phyloP scores from a whole-genome alignment of 2,329 filamentous ascomycete species.

The Xylaria sp. region DNA sequence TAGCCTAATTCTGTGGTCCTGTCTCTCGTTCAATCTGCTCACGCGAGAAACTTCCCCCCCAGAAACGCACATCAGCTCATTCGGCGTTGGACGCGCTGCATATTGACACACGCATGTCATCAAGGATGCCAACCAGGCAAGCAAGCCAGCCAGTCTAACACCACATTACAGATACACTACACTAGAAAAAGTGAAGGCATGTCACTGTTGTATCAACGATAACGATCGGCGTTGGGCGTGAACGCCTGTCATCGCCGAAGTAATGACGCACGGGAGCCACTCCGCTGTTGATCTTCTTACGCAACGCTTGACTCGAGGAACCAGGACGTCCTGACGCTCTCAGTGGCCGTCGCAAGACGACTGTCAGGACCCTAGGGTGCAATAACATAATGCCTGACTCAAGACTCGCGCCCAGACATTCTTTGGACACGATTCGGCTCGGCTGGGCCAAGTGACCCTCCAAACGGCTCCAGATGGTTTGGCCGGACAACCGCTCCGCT shows the following conservation, averaged over 20 bases:
- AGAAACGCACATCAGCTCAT: conserved; percentile 39
- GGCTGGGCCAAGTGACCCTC: conserved; percentile 4
- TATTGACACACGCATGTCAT: conserved; percentile 13
- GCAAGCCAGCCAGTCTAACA: too few species aligned
- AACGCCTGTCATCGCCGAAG: conserved; percentile 8
- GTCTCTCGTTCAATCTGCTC: conserved; percentile 13
- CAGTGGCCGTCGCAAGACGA: not conserved
- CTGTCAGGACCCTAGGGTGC: not conserved
- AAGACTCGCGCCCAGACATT: not conserved
- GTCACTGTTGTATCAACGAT: conserved; percentile 3
- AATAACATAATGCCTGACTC: conserved; percentile 11
- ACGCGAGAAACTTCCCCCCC: conserved; percentile 45
- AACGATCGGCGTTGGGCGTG: conserved; percentile 5
- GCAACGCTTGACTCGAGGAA: not conserved
- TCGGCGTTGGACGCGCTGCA: conserved; percentile 18
- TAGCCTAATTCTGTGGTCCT: conserved; percentile 15
- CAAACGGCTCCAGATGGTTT: conserved; percentile 4
- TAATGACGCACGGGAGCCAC: conserved; percentile 27
- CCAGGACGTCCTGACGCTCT: not conserved
- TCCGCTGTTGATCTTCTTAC: conserved; percentile 20
- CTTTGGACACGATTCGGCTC: not conserved
- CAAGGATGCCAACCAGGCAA: too few species aligned
- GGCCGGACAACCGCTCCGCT: conserved; percentile 13
- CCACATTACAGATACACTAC: too few species aligned
- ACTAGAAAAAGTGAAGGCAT: not conserved